Percentiles rank a stretch among this genome's conserved stretches.
Evolutionary conservation across 2,329 filamentous ascomycete species (phyloP).

Genomic region (Ascochyta viciae-villosae): DNA sequence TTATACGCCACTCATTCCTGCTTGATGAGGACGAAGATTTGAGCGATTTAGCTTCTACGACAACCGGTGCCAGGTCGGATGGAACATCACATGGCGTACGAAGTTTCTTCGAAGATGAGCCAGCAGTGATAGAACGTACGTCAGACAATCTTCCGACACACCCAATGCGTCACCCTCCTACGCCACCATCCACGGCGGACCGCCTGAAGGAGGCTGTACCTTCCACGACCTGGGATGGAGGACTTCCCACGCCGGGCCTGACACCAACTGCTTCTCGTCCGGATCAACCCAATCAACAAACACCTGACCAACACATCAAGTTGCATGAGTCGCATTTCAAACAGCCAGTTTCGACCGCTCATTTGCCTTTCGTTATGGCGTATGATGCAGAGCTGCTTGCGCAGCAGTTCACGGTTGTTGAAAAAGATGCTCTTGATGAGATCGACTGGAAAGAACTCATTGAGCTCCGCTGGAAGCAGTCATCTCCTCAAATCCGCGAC

Average conservation of each 20-base stretch:
- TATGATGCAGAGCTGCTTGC: conserved; percentile 81
- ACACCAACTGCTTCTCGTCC: conserved; percentile 43
- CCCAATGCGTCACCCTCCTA: conserved; percentile 50
- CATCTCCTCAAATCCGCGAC: conserved; percentile 70
- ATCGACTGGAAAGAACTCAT: conserved; percentile 89
- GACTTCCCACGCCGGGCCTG: conserved; percentile 48
- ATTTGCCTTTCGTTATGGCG: conserved; percentile 80
- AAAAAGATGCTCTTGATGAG: conserved; percentile 84
- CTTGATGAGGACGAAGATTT: conserved; percentile 62
- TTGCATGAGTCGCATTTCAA: conserved; percentile 35
- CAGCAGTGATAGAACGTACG: conserved; percentile 43
- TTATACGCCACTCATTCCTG: conserved; percentile 54
- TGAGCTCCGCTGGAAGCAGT: conserved; percentile 81
- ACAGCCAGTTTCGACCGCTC: conserved; percentile 44
- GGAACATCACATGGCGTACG: conserved; percentile 50
- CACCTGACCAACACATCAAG: conserved; percentile 28
- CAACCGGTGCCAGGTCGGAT: conserved; percentile 57
- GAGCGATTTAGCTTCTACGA: conserved; percentile 61
- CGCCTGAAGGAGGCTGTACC: conserved; percentile 32
- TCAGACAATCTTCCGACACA: conserved; percentile 38
- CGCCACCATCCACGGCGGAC: conserved; percentile 53
- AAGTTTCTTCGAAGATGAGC: conserved; percentile 60
- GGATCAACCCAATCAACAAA: conserved; percentile 31
- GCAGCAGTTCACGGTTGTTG: conserved; percentile 84
- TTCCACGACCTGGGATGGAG: conserved; percentile 44